Evolutionary conservation across 2,329 filamentous ascomycete species (phyloP), one percentile per base, ranked within the genome.

Genomic region (Epichloe hybrida): DNA sequence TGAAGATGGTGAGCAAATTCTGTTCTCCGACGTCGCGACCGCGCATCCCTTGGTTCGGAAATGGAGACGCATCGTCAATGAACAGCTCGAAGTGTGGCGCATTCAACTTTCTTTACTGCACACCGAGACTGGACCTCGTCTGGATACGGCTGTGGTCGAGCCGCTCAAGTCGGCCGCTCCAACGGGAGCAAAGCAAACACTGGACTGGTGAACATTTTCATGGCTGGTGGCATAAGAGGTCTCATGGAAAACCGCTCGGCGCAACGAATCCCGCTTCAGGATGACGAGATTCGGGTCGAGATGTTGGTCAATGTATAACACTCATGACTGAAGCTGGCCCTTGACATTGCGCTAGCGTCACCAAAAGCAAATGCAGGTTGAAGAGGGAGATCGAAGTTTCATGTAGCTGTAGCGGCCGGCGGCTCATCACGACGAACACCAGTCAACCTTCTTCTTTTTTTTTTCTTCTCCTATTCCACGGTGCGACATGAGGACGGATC

Each of bases 11-110:
- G 63, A 58, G 44, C 73, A 74, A 7, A 65, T 76, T 1, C 66
- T 80, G 4, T 83, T 85, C 57, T 64, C 71, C 38, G 75, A 83
- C 60, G 77, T 89, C 44, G 84, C 83, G 1, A 71, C 69, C 39
- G 75, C 78, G 27, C 86, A 90, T 65, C 86, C 86, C 38, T 56
- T 88, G 47, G 62, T 89, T 39, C 65, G 57, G 52, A 81, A 74
- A 62, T 90, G 86, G 86, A 69, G 69, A 36, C 60, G 15, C 5
- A 54, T 63, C 21, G 58, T 64, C 27, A 61, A 67, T 15, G 58
- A 59, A 47, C 63, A 67, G 53, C 49, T 65, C 17, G 51, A 50
- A 39, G 34, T 56, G 45, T 70, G 67, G 68, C 59, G 59, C 40
- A 65, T 71, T 53, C 56, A 68, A 36, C 53, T 57, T 37, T 52